These are phyloP conservation scores for Glycine tomentella DNA, from an alignment of 306 rosid genomes.

Conservation along the genomic window DNA sequence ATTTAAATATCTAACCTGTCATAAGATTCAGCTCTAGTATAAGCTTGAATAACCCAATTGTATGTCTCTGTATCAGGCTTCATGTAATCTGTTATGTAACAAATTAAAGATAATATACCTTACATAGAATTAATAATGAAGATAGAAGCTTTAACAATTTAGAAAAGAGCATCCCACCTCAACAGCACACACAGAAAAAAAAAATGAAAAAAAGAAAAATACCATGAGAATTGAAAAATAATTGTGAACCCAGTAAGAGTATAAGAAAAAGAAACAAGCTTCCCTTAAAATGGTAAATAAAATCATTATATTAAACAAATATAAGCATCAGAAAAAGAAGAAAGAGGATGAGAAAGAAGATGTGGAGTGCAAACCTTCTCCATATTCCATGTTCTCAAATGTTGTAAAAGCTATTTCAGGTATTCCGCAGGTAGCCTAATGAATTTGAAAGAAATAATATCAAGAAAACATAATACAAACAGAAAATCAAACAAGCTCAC, in stretches of 20 bases:
- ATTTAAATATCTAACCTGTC: conserved; percentile 72
- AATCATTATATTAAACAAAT: conserved; percentile 31
- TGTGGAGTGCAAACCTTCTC: conserved; percentile 74
- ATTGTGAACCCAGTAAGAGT: conserved; percentile 26
- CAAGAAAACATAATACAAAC: conserved; percentile 24
- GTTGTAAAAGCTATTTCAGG: conserved; percentile 96
- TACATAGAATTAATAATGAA: conserved; percentile 38
- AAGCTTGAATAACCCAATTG: conserved; percentile 99
- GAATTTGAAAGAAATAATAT: conserved; percentile 47
- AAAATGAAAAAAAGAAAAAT: background rate
- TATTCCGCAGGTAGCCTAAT: conserved; percentile 93
- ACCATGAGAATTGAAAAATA: conserved; percentile 25
- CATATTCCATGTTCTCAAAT: conserved; percentile 96
- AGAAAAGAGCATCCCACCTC: no score
- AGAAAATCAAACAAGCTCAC: conserved; percentile 44
- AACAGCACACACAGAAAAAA: background rate
- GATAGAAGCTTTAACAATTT: conserved; percentile 24
- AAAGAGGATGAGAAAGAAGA: conserved; percentile 29
- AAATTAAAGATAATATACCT: conserved; percentile 44
- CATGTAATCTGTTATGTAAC: conserved; percentile 69
- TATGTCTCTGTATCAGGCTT: conserved; percentile 95
- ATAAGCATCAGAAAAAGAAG: conserved; percentile 32
- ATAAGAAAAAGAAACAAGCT: conserved; percentile 41
- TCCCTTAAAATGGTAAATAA: conserved; percentile 27
- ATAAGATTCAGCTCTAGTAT: conserved; percentile 96